Percentiles rank a stretch among this genome's conserved stretches.
phyloP scores from a whole-genome alignment of 106 monocot species.

The Apostasia shenzhenica region DNA sequence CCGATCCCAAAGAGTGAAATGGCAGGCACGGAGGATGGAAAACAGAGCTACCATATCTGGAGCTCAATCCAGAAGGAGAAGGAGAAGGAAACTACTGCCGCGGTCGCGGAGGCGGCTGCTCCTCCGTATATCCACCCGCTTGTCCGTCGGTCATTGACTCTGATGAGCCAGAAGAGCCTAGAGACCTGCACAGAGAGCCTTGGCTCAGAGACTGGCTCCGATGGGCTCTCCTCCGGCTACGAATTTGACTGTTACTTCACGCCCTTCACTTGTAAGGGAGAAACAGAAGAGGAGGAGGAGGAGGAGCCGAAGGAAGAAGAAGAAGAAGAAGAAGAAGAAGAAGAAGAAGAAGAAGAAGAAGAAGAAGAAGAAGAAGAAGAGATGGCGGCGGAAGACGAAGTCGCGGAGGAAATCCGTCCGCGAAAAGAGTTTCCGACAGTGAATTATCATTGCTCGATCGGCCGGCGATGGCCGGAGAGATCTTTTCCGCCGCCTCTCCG shows the following conservation, averaged over 20 bases:
- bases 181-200: constrained; percentile 93
- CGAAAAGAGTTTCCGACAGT: constrained; percentile 34
- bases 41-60: constrained; percentile 53
- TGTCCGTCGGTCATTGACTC: constrained; percentile 26
- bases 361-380: not conserved
- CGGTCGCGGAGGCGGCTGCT: not conserved
- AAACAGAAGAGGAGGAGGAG: not conserved
- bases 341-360: not conserved
- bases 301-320: constrained; percentile 1
- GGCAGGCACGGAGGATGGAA: not conserved
- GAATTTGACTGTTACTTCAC: constrained; percentile 12
- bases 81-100: not conserved
- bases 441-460: constrained; percentile 81
- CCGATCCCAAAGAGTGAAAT: not conserved
- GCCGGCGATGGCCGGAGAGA: constrained; percentile 25
- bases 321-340: not conserved
- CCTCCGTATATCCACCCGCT: constrained; percentile 68
- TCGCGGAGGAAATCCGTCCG: not conserved
- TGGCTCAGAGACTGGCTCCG: constrained; percentile 88
- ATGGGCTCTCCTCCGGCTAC: constrained; percentile 37
- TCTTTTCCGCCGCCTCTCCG: constrained; percentile 81
- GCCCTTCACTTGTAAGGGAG: constrained; percentile 9
- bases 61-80: constrained; percentile 41
- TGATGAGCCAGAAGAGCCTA: constrained; percentile 83
- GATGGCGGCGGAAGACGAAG: not conserved